Base-by-base conservation (phyloP, 805 yeast species). In the Teunomyces tritomae region DNA sequence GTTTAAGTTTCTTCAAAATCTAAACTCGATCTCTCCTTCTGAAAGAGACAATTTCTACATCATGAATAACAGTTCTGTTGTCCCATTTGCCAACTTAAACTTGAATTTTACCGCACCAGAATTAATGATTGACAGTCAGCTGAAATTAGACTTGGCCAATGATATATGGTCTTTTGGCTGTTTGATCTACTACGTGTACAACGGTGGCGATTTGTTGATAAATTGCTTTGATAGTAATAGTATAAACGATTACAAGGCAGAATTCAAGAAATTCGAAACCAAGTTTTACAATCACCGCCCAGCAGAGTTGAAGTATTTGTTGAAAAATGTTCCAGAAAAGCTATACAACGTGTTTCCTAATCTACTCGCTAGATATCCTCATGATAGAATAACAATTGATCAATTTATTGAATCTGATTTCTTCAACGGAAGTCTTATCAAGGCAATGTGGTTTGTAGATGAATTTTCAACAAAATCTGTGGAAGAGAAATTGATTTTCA, bases 161-260 rank as follows among this genome's bases (percentile, higher is more conserved):
- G 99, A 94, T 62, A 78, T 88, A 32, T 94, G 91, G 75, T 82
- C 97, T 0, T 59, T 94, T 8, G 98, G 96, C 1, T 77, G 88
- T 55, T 62, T 94, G 48, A 82, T 90, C 2, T 85, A 77, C 61
- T 84, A 81, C 54, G 64, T 91, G 3, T 91, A 87, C 65, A 79
- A 82, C 53, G 49, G 62, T n/a, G 76, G 77, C 9, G 79, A 78
- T 13, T 66, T 71, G 5, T 73, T 73, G 47, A 59, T 73, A 33
- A 63, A 57, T 39, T 70, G 73, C 48, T 68, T 66, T 49, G 78
- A 73, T 49, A 51, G 78, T 30, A 80, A 79, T 57, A 77, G 86
- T 9, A 57, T 78, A 3, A 78, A 76, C 30, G 85, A 85, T 49
- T 87, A 80, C 63, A 83, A 83, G 58, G 74, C 79, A 4, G 87